Base-by-base conservation (phyloP, 352 stramenopile species). In the Phytophthora meadii region DNA sequence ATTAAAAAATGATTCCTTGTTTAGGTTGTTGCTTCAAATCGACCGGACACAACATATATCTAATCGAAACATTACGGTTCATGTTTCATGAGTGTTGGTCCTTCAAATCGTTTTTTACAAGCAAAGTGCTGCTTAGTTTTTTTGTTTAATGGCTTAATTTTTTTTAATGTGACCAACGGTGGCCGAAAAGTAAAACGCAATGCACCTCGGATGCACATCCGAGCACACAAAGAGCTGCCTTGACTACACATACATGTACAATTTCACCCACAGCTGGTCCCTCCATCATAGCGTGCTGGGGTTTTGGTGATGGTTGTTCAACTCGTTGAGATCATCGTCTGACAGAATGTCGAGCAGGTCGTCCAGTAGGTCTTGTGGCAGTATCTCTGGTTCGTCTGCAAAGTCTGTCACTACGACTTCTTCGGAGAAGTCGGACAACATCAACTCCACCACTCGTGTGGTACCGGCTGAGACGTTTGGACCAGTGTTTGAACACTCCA, bases 291-390 rank as follows among this genome's bases (percentile, higher is more conserved):
- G 22, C 22, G 22, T 22, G 22, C 22, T 22, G 22, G 22, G 22
- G 22, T 34, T 34, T 34, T 61, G 17, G 14, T 68, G 41, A 22
- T 62, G 41, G 17, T 71, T 37, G 24, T 24, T 62, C 36, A 71
- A 24, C 37, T 71, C 63, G 30, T 62, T 62, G 10, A 67, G 44
- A 15, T 71, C 56, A 24, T 71, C 56, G 24, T 68, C 63, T 34
- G 63, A 67, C 10, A 71, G 57, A 14, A 67, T 71, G 6, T 68
- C 63, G 30, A 67, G 42, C 37, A 71, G 50, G 3, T 71, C 63
- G 49, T 71, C 63, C 0, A 72, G 58, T 8, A 72, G 64, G 46
- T 72, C 36, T 15, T 72, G 57, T 15, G 57, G 64, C 9, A 72
- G 46, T 1, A 68, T 72, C 45, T 63, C 64, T 2, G 51, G 50